Percentiles rank a stretch among this genome's conserved stretches.
These are phyloP conservation scores for Stenocarpella maydis DNA, from an alignment of 2,329 filamentous ascomycete genomes.

Conservation along the genomic window DNA sequence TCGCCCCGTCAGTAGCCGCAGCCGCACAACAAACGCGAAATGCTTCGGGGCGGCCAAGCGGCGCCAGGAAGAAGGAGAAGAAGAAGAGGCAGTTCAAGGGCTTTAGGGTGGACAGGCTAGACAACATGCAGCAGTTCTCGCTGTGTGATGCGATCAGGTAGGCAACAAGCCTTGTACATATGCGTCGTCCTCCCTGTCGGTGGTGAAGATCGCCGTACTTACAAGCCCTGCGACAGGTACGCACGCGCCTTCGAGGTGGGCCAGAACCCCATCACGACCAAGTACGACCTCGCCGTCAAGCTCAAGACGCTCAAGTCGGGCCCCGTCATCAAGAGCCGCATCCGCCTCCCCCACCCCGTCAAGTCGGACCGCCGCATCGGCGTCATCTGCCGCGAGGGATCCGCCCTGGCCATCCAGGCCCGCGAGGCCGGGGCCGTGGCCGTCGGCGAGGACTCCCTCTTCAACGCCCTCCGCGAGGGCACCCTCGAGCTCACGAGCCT, in stretches of 20 bases:
- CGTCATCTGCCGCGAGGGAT: constrained; percentile 88
- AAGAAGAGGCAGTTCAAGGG: constrained; percentile 70
- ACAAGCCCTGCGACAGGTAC: constrained; percentile 64
- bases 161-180: constrained; percentile 37
- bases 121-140: constrained; percentile 75
- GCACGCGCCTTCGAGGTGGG: constrained; percentile 94
- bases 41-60: constrained; percentile 48
- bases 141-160: constrained; percentile 94
- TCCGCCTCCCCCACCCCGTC: constrained; percentile 88
- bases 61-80: constrained; percentile 63
- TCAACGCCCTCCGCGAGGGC: constrained; percentile 77
- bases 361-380: constrained; percentile 88
- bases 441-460: constrained; percentile 86
- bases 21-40: constrained; percentile 51
- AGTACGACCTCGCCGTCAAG: constrained; percentile 90
- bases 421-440: constrained; percentile 79
- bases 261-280: constrained; percentile 72
- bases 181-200: background rate
- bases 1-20: constrained; percentile 55
- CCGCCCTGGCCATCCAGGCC: constrained; percentile 77
- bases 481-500: constrained; percentile 88
- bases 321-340: constrained; percentile 83
- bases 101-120: constrained; percentile 71
- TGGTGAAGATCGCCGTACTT: background rate
- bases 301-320: constrained; percentile 86